Evolutionary conservation across 2,329 filamentous ascomycete genomes (phyloP).

Genomic region (Pseudogymnoascus sp.): DNA sequence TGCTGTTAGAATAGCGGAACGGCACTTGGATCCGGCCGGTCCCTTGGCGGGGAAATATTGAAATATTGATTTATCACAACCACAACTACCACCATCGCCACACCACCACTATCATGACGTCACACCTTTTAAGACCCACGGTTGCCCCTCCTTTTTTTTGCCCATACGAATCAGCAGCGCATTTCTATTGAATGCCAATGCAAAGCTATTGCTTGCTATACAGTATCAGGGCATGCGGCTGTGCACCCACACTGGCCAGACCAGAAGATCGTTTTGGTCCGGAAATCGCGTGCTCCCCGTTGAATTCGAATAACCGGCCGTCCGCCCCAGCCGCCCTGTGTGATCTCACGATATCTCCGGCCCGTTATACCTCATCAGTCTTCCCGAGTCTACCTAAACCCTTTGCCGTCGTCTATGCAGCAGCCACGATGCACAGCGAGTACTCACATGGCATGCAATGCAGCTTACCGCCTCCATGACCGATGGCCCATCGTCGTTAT

Average conservation of each 20-base stretch:
- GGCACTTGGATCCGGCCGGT: background rate
- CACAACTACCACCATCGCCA: background rate
- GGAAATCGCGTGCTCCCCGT: background rate
- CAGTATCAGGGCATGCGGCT: background rate
- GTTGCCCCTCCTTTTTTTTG: background rate
- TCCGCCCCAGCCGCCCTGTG: background rate
- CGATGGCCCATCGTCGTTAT: background rate
- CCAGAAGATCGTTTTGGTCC: background rate
- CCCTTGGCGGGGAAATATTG: conserved; percentile 4
- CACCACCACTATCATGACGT: background rate
- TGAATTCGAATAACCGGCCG: background rate
- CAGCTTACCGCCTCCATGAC: background rate
- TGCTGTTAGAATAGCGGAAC: background rate
- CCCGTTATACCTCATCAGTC: background rate
- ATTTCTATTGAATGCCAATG: background rate
- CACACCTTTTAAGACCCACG: background rate
- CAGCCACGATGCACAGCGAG: background rate
- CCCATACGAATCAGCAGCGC: background rate
- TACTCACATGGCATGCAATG: background rate
- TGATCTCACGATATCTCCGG: conserved; percentile 3
- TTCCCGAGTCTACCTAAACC: background rate
- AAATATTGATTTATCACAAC: background rate
- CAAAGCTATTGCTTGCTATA: background rate
- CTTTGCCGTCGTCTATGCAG: background rate
- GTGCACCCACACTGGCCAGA: background rate